Percentiles rank a stretch among this genome's conserved stretches.
Conservation (phyloP, 2,329 filamentous ascomycete species). For the Rhexocercosporidium sp. region DNA sequence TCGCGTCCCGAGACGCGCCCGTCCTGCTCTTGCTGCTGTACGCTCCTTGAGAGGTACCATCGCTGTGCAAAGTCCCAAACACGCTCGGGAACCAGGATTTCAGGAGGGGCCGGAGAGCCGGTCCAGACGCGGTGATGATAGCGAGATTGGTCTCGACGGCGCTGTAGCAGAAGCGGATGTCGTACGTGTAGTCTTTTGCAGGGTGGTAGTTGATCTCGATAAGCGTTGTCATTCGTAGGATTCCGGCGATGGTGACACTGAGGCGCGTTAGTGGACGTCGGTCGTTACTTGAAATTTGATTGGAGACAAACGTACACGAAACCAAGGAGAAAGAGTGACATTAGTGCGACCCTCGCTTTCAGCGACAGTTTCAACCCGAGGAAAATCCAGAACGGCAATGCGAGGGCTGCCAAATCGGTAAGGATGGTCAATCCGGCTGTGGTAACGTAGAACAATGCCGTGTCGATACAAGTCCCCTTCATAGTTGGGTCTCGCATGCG, state of each 20-base stretch:
- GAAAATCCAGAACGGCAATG: constrained; percentile 68
- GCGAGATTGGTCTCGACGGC: constrained; percentile 43
- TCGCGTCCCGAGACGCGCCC: neutral
- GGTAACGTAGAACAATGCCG: constrained; percentile 68
- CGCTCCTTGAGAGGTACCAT: neutral
- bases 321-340: constrained; percentile 69
- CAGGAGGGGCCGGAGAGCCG: constrained; percentile 64
- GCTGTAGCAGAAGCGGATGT: constrained; percentile 40
- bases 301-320: constrained; percentile 58
- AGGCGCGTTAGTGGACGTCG: neutral
- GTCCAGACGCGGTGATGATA: constrained; percentile 60
- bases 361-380: constrained; percentile 65
- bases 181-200: constrained; percentile 27
- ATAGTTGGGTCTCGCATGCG: constrained; percentile 7
- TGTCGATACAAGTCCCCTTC: constrained; percentile 58
- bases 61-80: constrained; percentile 3
- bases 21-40: constrained; percentile 1
- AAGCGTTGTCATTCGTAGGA: constrained; percentile 14
- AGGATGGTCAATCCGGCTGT: constrained; percentile 71
- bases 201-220: constrained; percentile 12
- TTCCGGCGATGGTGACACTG: constrained; percentile 20
- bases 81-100: constrained; percentile 17
- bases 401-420: constrained; percentile 69
- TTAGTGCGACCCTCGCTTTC: constrained; percentile 66
- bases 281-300: too few species aligned